Percentiles rank a stretch among this genome's conserved stretches.
Conservation (phyloP, 805 yeast species). For the Henningerozyma blattae region DNA sequence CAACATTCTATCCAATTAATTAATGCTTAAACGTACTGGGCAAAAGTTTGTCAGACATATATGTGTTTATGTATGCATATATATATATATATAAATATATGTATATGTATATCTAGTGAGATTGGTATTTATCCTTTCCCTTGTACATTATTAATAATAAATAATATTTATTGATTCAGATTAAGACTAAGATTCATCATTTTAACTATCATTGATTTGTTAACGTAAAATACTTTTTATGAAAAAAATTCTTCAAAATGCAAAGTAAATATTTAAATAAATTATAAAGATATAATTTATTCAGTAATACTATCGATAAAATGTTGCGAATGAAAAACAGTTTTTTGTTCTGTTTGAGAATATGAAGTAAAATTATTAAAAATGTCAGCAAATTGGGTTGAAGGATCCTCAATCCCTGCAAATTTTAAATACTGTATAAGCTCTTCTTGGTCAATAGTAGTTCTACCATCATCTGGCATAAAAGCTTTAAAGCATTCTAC, state of each 20-base stretch:
- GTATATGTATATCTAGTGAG: neutral
- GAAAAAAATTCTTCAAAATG: too few relatives aligned
- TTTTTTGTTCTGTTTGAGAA: slow-evolving; percentile 43
- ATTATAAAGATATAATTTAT: neutral
- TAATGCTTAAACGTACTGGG: neutral
- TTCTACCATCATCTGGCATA: slow-evolving; percentile 4
- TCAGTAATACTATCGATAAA: slow-evolving; percentile 43
- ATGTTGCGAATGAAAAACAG: slow-evolving; percentile 45
- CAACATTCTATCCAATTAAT: neutral
- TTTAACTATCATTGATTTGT: too few relatives aligned
- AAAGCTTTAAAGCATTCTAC: slow-evolving; percentile 49
- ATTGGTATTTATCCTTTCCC: neutral
- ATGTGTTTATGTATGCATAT: too few relatives aligned
- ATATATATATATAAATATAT: too few relatives aligned
- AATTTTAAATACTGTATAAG: slow-evolving; percentile 40
- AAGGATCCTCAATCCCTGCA: slow-evolving; percentile 26
- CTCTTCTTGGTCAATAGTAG: slow-evolving; percentile 35
- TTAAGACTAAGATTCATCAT: too few relatives aligned
- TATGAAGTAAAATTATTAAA: slow-evolving; percentile 44
- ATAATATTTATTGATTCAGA: too few relatives aligned
- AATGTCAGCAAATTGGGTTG: slow-evolving; percentile 36
- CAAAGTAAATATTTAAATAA: too few relatives aligned
- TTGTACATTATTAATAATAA: too few relatives aligned
- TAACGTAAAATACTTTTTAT: too few relatives aligned
- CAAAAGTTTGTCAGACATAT: neutral